phyloP scores from a whole-genome alignment of 768 basidiomycete genomes.

The Fibroporia radiculosa region DNA sequence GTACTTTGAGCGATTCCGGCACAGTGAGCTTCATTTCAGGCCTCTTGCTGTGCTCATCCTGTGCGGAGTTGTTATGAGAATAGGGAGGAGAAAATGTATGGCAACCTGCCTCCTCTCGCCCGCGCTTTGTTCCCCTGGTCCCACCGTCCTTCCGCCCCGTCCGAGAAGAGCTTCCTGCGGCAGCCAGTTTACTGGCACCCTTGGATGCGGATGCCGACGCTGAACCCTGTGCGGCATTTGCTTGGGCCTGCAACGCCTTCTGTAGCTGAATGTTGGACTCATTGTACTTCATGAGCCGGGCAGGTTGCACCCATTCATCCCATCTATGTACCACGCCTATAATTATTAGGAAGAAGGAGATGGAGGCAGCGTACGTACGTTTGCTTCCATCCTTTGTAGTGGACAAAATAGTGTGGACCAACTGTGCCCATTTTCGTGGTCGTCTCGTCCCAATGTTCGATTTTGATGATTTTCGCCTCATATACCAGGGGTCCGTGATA shows the following conservation, averaged over 20 bases:
- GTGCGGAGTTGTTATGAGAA: constrained; percentile 1
- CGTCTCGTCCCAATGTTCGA: constrained; percentile 54
- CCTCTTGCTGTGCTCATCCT: constrained; percentile 73
- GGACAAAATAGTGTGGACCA: constrained; percentile 88
- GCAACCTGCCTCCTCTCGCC: constrained; percentile 59
- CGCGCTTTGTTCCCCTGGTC: constrained; percentile 58
- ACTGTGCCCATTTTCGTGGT: constrained; percentile 49
- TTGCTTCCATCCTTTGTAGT: constrained; percentile 99
- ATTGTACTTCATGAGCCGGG: constrained; percentile 76
- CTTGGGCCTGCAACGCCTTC: constrained; percentile 47
- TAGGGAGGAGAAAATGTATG: background rate
- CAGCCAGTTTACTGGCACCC: constrained; percentile 15
- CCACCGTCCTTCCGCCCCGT: constrained; percentile 53
- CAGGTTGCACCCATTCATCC: constrained; percentile 93
- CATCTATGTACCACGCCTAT: constrained; percentile 44
- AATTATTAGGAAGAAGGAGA: constrained; percentile 1
- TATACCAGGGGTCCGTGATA: constrained; percentile 95
- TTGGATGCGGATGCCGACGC: constrained; percentile 27
- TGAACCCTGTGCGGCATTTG: constrained; percentile 33
- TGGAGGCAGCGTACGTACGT: constrained; percentile 49
- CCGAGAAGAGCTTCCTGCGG: constrained; percentile 13
- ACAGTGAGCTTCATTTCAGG: constrained; percentile 88
- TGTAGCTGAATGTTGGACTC: constrained; percentile 75
- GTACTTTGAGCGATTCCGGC: constrained; percentile 83
- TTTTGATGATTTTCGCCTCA: constrained; percentile 85